phyloP scores from a whole-genome alignment of 768 basidiomycete genomes.

The Coprinellus micaceus region DNA sequence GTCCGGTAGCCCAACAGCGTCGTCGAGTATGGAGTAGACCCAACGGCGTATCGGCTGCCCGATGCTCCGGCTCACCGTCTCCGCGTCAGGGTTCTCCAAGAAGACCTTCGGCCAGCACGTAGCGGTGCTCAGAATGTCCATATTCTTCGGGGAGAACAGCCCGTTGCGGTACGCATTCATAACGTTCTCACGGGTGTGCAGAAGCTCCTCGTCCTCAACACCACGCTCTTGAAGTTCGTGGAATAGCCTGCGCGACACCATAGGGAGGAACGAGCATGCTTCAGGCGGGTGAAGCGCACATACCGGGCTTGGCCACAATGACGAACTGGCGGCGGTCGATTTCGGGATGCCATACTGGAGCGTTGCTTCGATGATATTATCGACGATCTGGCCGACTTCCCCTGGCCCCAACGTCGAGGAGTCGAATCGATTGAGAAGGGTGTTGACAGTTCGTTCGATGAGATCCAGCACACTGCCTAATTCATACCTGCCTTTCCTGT shows the following conservation, averaged over 20 bases:
- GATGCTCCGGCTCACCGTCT: conserved; percentile 61
- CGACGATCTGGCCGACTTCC: conserved; percentile 63
- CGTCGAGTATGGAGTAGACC: conserved; percentile 66
- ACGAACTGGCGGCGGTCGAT: conserved; percentile 36
- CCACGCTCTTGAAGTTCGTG: conserved; percentile 28
- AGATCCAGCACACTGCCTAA: conserved; percentile 74
- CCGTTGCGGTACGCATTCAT: conserved; percentile 63
- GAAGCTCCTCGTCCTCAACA: conserved; percentile 27
- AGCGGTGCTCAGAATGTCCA: conserved; percentile 59
- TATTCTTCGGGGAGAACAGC: conserved; percentile 48
- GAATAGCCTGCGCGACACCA: conserved; percentile 47
- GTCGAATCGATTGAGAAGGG: conserved; percentile 48
- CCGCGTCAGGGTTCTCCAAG: conserved; percentile 73
- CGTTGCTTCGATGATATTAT: conserved; percentile 68
- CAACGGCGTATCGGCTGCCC: conserved; percentile 61
- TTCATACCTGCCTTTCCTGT: conserved; percentile 49
- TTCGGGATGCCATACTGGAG: conserved; percentile 75
- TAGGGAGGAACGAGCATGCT: conserved; percentile 50
- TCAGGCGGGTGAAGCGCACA: conserved; percentile 63
- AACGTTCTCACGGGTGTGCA: conserved; percentile 48
- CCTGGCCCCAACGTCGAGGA: conserved; percentile 46
- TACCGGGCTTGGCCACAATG: conserved; percentile 50
- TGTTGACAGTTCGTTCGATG: conserved; percentile 63
- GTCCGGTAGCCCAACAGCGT: conserved; percentile 58
- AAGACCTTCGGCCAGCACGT: conserved; percentile 73